These are phyloP conservation scores for Mortierella claussenii DNA, from an alignment of 192 early-diverging fungal genomes.

Conservation along the genomic window DNA sequence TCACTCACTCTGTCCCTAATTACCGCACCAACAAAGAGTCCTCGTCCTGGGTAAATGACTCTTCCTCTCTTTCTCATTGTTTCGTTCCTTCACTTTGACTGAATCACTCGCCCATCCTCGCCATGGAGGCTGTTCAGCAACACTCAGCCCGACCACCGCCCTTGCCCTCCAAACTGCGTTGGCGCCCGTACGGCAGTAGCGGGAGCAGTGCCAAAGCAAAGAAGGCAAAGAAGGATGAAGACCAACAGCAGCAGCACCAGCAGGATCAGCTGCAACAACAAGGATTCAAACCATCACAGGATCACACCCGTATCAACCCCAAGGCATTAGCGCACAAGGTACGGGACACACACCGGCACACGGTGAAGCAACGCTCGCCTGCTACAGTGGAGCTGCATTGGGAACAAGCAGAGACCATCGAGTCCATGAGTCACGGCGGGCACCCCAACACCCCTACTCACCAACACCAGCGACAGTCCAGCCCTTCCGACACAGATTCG, in stretches of 20 bases:
- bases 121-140: too few species aligned
- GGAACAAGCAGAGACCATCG: conserved; percentile 51
- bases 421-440: conserved; percentile 47
- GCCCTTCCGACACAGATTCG: conserved; percentile 4
- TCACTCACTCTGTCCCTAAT: too few species aligned
- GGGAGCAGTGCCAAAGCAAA: conserved; percentile 13
- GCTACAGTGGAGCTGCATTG: conserved; percentile 32
- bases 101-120: too few species aligned
- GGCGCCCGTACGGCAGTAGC: conserved; percentile 40
- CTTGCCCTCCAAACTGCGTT: conserved; percentile 38
- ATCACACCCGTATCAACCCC: background rate
- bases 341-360: background rate
- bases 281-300: background rate
- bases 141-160: conserved; percentile 9
- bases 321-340: conserved; percentile 38
- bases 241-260: background rate
- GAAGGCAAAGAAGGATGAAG: conserved; percentile 4
- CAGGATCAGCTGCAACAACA: background rate
- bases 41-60: too few species aligned
- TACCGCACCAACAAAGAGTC: too few species aligned
- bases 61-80: too few species aligned
- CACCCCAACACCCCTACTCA: conserved; percentile 34
- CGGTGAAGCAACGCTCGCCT: background rate
- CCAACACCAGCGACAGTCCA: conserved; percentile 7
- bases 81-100: too few species aligned